Evolutionary conservation across 176 grass and related monocot genomes (phyloP).

Genomic region (Musa troglodytarum): DNA sequence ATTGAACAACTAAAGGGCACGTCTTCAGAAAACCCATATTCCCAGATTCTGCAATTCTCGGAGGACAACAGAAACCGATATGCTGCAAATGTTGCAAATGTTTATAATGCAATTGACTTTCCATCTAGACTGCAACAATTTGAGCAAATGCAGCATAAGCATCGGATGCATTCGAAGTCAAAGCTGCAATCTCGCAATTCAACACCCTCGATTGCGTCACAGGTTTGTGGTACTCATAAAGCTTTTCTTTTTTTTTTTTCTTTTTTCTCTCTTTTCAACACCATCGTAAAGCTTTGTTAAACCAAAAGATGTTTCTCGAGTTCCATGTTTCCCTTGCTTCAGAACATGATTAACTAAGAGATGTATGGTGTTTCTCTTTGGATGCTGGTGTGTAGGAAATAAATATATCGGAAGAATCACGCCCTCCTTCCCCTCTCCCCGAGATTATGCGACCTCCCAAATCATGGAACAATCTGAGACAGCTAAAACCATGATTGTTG

Average conservation of each 20-base stretch:
- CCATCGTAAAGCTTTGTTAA: neutral
- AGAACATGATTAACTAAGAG: neutral
- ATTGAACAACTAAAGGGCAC: conserved; percentile 58
- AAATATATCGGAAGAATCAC: conserved; percentile 57
- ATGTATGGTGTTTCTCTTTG: conserved; percentile 16
- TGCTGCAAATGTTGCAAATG: conserved; percentile 32
- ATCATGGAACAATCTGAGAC: conserved; percentile 52
- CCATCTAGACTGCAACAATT: conserved; percentile 65
- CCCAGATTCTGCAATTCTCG: conserved; percentile 58
- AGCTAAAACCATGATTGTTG: conserved; percentile 27
- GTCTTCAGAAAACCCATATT: conserved; percentile 53
- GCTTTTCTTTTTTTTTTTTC: neutral
- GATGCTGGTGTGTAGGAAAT: conserved; percentile 55
- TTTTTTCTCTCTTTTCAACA: neutral
- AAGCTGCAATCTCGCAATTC: conserved; percentile 6
- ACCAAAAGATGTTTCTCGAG: neutral
- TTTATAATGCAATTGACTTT: conserved; percentile 70
- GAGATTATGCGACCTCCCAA: conserved; percentile 50
- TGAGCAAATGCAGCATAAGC: conserved; percentile 53
- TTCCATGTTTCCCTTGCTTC: neutral
- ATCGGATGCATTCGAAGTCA: conserved; percentile 46
- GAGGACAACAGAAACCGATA: conserved; percentile 70
- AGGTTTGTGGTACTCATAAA: neutral
- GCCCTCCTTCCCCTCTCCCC: conserved; percentile 26
- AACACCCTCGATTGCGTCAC: neutral